These are phyloP conservation scores for Phytomonas sp. DNA, from an alignment of 208 protist species.

Conservation along the genomic window DNA sequence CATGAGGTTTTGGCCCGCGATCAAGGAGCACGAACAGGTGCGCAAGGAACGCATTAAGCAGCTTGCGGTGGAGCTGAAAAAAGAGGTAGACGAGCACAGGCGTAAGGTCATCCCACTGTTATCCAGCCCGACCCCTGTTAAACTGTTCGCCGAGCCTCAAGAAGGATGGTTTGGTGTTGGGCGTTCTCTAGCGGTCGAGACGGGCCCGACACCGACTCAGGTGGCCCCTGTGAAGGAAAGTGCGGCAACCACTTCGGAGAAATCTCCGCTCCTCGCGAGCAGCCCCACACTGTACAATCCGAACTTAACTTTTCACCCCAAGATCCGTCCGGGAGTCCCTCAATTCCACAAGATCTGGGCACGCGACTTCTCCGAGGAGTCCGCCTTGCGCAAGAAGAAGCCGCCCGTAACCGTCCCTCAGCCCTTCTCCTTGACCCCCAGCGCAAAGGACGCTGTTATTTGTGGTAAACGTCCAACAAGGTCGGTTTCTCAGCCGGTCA, in stretches of 20 bases:
- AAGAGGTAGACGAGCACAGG: constrained; percentile 40
- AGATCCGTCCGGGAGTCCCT: constrained; percentile 63
- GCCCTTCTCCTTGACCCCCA: constrained; percentile 52
- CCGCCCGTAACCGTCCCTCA: constrained; percentile 26
- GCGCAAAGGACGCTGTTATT: constrained; percentile 14
- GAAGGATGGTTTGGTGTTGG: constrained; percentile 1
- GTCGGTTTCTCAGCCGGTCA: constrained; percentile 13
- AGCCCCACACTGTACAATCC: constrained; percentile 21
- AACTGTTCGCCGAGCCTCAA: constrained; percentile 9
- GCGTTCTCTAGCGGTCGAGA: constrained; percentile 11
- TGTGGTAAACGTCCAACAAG: constrained; percentile 7
- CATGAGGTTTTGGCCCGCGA: constrained; percentile 69
- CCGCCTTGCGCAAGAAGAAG: constrained; percentile 34
- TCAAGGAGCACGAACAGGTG: constrained; percentile 76
- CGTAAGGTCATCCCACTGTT: constrained; percentile 34
- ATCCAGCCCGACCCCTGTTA: constrained; percentile 16
- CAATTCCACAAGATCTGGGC: constrained; percentile 71
- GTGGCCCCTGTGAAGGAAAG: neutral
- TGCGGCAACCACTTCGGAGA: neutral
- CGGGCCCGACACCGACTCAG: constrained; percentile 15
- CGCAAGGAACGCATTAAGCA: constrained; percentile 65
- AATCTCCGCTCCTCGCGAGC: neutral
- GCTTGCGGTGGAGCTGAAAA: constrained; percentile 29
- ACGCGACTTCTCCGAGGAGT: constrained; percentile 30
- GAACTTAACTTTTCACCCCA: constrained; percentile 70